Conservation (phyloP, 139 green algal species). For the Chlamydomonas schloesseri region DNA sequence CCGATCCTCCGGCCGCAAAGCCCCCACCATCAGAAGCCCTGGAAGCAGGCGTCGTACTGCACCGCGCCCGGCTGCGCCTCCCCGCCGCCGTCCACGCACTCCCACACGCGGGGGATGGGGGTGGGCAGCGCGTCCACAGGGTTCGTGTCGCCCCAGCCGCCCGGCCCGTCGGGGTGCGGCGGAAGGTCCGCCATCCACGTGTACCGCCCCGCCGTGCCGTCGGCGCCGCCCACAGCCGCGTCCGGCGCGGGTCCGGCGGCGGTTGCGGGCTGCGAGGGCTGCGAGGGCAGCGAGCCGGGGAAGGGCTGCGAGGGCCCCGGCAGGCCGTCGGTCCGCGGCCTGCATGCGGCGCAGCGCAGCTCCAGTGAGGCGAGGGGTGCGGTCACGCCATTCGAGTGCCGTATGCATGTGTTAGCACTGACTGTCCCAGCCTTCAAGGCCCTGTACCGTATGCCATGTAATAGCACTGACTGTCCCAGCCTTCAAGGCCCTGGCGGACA, state of each 20-base stretch:
- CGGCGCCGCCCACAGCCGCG: neutral
- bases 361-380: neutral
- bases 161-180: slow-evolving; percentile 27
- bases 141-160: slow-evolving; percentile 1
- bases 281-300: neutral
- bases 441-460: too few species aligned
- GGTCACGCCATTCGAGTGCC: neutral
- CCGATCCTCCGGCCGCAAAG: too few species aligned
- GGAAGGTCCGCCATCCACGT: slow-evolving; percentile 26
- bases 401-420: neutral
- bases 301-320: slow-evolving; percentile 39
- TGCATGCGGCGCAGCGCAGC: neutral
- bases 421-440: too few species aligned
- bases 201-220: neutral
- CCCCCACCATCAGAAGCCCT: slow-evolving; percentile 63
- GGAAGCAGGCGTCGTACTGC: slow-evolving; percentile 60
- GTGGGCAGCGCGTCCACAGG: slow-evolving; percentile 1
- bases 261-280: too few species aligned
- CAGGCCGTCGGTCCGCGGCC: slow-evolving; percentile 30
- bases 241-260: neutral
- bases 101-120: slow-evolving; percentile 53
- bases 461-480: too few species aligned
- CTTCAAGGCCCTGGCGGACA: too few species aligned
- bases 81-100: slow-evolving; percentile 8
- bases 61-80: neutral